phyloP scores from a whole-genome alignment of 2,329 filamentous ascomycete species.

The Colletotrichum tamarilloi region DNA sequence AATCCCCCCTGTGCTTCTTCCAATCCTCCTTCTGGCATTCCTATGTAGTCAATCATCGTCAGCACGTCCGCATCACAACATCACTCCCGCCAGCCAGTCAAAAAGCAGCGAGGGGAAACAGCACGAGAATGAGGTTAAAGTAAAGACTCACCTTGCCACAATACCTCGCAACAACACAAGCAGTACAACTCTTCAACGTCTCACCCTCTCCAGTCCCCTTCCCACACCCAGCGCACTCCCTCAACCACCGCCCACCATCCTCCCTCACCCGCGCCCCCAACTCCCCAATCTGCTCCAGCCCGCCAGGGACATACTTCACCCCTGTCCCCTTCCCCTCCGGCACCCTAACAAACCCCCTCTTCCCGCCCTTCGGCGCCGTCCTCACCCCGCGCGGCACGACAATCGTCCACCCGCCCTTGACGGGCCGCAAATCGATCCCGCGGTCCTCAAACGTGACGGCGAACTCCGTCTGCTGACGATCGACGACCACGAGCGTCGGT shows the following conservation, averaged over 20 bases:
- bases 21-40: slow-evolving; percentile 56
- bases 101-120: no score
- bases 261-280: slow-evolving; percentile 40
- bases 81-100: not conserved
- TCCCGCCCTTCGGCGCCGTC: slow-evolving; percentile 49
- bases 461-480: slow-evolving; percentile 52
- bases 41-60: slow-evolving; percentile 38
- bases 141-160: slow-evolving; percentile 53
- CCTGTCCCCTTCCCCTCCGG: slow-evolving; percentile 43
- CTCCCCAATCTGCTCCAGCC: slow-evolving; percentile 44
- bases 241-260: slow-evolving; percentile 13
- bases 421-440: slow-evolving; percentile 48
- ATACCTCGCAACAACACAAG: slow-evolving; percentile 56
- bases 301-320: slow-evolving; percentile 49
- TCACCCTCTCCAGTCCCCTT: slow-evolving; percentile 41
- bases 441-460: slow-evolving; percentile 58
- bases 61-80: not conserved
- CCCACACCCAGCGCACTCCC: slow-evolving; percentile 43
- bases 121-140: no score
- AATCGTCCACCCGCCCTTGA: slow-evolving; percentile 52
- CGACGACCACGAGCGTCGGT: slow-evolving; percentile 58
- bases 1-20: slow-evolving; percentile 56
- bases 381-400: slow-evolving; percentile 49
- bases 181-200: slow-evolving; percentile 53
- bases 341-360: slow-evolving; percentile 53